Conservation (phyloP, 176 grass and related monocot genomes). For the Saccharum spontaneum region DNA sequence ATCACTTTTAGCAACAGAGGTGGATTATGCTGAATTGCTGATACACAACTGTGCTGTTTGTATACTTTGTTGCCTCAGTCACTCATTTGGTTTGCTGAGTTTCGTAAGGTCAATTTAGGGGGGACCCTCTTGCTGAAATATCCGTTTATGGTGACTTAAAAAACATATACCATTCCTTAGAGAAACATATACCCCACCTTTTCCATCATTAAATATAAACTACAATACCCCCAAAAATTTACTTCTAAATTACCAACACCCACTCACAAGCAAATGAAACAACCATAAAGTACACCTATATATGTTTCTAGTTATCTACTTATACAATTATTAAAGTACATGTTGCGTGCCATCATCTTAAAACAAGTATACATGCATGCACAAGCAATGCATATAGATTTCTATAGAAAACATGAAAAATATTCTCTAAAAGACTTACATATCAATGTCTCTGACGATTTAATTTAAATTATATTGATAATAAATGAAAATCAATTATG, state of each 20-base stretch:
- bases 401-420: too few relatives aligned
- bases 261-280: background rate
- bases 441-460: too few relatives aligned
- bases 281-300: background rate
- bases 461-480: too few relatives aligned
- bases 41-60: background rate
- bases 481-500: too few relatives aligned
- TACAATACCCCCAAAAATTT: background rate
- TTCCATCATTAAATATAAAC: background rate
- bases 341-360: too few relatives aligned
- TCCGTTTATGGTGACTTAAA: background rate
- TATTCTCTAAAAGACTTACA: too few relatives aligned
- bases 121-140: background rate
- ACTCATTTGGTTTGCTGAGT: constrained; percentile 20
- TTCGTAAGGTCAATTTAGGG: background rate
- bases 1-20: constrained; percentile 30
- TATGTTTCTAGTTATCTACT: background rate
- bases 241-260: background rate
- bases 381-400: too few relatives aligned
- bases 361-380: too few relatives aligned
- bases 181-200: background rate
- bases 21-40: background rate
- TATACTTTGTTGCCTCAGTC: background rate
- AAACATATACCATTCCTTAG: background rate
- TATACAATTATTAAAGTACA: background rate